Evolutionary conservation across 352 stramenopile genomes (phyloP), one percentile per base, ranked within the genome.

Genomic region (Phytophthora colocasiae): DNA sequence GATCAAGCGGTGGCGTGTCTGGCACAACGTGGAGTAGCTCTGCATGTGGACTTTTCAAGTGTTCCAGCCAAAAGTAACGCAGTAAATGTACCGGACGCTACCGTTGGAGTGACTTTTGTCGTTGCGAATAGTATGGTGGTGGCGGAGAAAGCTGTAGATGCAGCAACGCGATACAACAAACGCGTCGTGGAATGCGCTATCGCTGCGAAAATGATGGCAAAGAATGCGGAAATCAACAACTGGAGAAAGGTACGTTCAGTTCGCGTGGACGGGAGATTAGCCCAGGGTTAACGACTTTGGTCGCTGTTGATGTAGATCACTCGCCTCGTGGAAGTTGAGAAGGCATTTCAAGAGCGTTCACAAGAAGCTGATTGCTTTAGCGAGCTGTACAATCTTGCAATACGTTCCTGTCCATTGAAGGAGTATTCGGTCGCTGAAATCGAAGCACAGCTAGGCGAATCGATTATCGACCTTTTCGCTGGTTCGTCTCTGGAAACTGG

Each of bases 171-270:
- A 8, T 97, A 82, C 55, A 97, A 97, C 68, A 91, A 90, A 62
- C 83, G 89, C 8, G 88, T 95, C 6, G 60, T 93, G 12, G 88
- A 96, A 68, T 91, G 88, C 47, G 78, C 80, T 11, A 63, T 96
- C 4, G 88, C 84, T 40, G 75, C 78, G 31, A 94, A 92, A 69
- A 46, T 92, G 51, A 78, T 94, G 15, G 80, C 68, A 12, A 92
- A 85, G 50, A 62, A 69, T n/a, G 48, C 74, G 3, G 69, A 45
- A 0, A 24, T 91, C 0, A 11, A 58, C 1, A 12, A 59, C 6
- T 93, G 81, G 79, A 65, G 66, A 62, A 24, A 78, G 65, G 79
- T 92, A 44, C 31, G 22, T 32, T 26, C 11, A 17, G 22, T 1
- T 22, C 22, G 22, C 22, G 22, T 22, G 22, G 22, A 22, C 22